These are phyloP conservation scores for Amaranthus cruentus DNA, from an alignment of 148 eudicot genomes.

Conservation along the genomic window DNA sequence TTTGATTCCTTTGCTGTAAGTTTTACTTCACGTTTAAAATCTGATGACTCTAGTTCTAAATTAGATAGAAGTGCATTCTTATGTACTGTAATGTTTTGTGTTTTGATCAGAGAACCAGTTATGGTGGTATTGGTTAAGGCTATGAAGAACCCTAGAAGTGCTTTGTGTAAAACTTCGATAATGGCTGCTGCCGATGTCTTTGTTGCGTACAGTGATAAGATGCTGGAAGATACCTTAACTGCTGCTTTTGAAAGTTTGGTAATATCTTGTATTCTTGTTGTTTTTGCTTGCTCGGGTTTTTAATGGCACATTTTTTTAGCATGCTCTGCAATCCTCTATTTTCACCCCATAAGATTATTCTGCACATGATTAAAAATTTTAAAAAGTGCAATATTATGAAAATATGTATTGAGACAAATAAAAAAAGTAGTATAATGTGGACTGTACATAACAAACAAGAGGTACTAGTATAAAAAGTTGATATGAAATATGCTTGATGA, in stretches of 20 bases:
- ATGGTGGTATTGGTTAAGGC: slow-evolving; percentile 66
- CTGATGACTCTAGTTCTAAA: neutral
- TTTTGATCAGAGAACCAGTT: slow-evolving; percentile 58
- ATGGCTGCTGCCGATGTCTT: slow-evolving; percentile 89
- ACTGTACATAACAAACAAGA: too few relatives aligned
- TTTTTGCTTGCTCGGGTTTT: neutral
- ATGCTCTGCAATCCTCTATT: too few relatives aligned
- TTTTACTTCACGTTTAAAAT: neutral
- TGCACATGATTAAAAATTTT: too few relatives aligned
- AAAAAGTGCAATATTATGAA: too few relatives aligned
- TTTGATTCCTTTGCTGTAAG: slow-evolving; percentile 77
- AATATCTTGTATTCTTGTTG: neutral
- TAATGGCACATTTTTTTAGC: too few relatives aligned
- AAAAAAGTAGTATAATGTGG: too few relatives aligned
- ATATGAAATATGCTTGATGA: too few relatives aligned
- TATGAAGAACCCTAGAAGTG: slow-evolving; percentile 98
- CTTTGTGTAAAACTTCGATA: slow-evolving; percentile 82
- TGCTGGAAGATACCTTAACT: slow-evolving; percentile 44
- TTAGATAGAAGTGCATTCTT: neutral
- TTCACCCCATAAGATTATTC: too few relatives aligned
- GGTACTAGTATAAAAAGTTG: too few relatives aligned
- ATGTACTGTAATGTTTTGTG: neutral
- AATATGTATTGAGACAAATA: too few relatives aligned
- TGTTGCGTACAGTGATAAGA: slow-evolving; percentile 53
- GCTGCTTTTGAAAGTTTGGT: slow-evolving; percentile 74